A percentile compares a stretch with the other conserved stretches of the same genome.
Evolutionary conservation across 2,329 filamentous ascomycete species (phyloP).

Genomic region (Talaromyces islandicus): DNA sequence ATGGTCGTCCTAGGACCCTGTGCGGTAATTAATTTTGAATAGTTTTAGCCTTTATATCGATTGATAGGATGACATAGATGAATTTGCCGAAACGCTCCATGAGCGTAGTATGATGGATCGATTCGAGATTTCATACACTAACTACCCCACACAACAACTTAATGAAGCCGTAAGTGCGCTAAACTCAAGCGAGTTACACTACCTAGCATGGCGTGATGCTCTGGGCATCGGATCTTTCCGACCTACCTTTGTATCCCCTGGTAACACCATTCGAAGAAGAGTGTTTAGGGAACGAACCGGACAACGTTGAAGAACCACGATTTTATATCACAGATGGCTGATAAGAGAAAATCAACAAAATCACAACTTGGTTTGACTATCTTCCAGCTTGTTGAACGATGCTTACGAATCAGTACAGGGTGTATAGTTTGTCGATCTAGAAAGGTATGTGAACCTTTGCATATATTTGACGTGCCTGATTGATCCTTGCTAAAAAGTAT

Average conservation of each 20-base stretch:
- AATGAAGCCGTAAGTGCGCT: background rate
- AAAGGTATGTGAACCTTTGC: background rate
- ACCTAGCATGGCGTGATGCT: background rate
- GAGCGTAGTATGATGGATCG: no score
- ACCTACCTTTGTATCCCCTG: background rate
- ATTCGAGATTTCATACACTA: no score
- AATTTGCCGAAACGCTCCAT: no score
- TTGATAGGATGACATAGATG: no score
- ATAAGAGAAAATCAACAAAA: background rate
- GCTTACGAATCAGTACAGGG: background rate
- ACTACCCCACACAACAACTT: background rate
- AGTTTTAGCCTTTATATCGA: no score
- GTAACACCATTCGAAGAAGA: background rate
- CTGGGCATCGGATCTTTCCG: background rate
- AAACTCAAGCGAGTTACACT: background rate
- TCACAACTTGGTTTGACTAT: background rate
- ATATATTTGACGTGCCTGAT: background rate
- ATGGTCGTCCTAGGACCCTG: no score
- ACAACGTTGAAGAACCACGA: background rate
- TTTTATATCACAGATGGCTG: background rate
- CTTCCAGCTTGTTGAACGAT: background rate
- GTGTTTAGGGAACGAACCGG: background rate
- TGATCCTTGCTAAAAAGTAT: background rate
- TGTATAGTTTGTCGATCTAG: background rate
- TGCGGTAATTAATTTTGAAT: no score